Evolutionary conservation across 306 rosid genomes (phyloP).

Genomic region (Betula pendula): DNA sequence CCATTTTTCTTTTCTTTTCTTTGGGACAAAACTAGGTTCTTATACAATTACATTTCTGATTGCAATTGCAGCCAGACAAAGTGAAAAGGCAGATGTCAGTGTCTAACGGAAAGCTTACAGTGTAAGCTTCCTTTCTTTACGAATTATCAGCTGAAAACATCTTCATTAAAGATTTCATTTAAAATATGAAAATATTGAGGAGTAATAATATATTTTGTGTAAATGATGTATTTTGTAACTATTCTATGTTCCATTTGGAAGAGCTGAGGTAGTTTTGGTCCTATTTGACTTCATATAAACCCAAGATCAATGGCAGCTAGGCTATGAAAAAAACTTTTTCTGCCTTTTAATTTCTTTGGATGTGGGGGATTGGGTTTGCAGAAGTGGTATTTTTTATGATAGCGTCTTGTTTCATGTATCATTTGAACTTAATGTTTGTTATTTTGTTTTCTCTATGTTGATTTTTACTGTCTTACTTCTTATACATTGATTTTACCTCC

Average conservation of each 20-base stretch:
- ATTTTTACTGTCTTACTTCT: neutral
- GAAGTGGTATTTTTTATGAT: too few relatives aligned
- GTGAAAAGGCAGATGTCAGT: constrained; percentile 68
- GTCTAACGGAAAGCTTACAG: constrained; percentile 70
- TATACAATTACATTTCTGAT: constrained; percentile 26
- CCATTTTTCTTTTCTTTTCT: neutral
- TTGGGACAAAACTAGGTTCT: neutral
- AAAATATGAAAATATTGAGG: neutral
- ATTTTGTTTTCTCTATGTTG: too few relatives aligned
- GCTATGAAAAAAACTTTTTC: too few relatives aligned
- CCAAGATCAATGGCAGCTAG: too few relatives aligned
- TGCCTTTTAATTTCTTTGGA: too few relatives aligned
- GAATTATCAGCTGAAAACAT: neutral
- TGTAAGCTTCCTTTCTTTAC: constrained; percentile 45
- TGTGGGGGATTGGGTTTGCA: too few relatives aligned
- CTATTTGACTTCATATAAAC: too few relatives aligned
- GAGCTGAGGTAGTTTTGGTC: too few relatives aligned
- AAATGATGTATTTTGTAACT: neutral
- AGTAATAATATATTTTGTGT: neutral
- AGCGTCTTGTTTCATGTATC: too few relatives aligned
- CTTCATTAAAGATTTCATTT: neutral
- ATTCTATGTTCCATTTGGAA: neutral
- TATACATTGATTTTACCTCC: neutral
- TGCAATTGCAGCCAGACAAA: constrained; percentile 92
- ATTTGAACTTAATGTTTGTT: too few relatives aligned